Conservation (phyloP, 176 grass and related monocot genomes). For the Panicum miliaceum region DNA sequence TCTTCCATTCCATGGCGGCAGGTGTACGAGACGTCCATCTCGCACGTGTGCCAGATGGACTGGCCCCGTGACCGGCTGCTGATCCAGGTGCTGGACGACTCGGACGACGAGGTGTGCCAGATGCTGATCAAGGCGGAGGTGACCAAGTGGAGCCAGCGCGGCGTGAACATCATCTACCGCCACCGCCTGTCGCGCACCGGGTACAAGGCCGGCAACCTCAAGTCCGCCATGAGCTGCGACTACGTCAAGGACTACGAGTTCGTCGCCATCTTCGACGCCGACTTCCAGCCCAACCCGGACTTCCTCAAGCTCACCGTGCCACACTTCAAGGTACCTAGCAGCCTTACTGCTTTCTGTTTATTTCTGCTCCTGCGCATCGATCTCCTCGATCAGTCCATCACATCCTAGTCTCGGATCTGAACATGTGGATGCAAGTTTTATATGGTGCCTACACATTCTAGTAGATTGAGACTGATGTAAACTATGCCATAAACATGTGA, state of each 20-base stretch:
- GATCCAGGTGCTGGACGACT: constrained; percentile 95
- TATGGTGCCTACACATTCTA: constrained; percentile 17
- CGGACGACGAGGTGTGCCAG: constrained; percentile 75
- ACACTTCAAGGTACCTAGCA: constrained; percentile 73
- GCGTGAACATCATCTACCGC: constrained; percentile 87
- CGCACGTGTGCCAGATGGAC: constrained; percentile 84
- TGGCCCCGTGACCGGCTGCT: constrained; percentile 82
- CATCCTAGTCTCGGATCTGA: constrained; percentile 35
- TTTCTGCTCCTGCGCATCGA: too few species aligned
- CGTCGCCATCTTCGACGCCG: constrained; percentile 94
- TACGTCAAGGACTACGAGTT: constrained; percentile 90
- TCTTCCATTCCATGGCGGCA: constrained; percentile 16
- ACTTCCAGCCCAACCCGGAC: constrained; percentile 96
- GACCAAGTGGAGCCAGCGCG: constrained; percentile 79
- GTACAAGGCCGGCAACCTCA: constrained; percentile 97
- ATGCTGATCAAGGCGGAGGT: constrained; percentile 87
- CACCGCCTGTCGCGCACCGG: constrained; percentile 80
- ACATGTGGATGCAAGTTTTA: background rate
- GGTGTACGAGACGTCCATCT: constrained; percentile 97
- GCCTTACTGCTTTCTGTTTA: too few species aligned
- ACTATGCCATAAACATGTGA: constrained; percentile 4
- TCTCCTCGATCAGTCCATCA: background rate
- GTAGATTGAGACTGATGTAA: constrained; percentile 18
- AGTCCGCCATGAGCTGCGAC: constrained; percentile 94
- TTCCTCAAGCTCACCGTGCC: constrained; percentile 96